These are phyloP conservation scores for Calonectria pseudoturangicola DNA, from an alignment of 2,329 filamentous ascomycete genomes.

Conservation along the genomic window DNA sequence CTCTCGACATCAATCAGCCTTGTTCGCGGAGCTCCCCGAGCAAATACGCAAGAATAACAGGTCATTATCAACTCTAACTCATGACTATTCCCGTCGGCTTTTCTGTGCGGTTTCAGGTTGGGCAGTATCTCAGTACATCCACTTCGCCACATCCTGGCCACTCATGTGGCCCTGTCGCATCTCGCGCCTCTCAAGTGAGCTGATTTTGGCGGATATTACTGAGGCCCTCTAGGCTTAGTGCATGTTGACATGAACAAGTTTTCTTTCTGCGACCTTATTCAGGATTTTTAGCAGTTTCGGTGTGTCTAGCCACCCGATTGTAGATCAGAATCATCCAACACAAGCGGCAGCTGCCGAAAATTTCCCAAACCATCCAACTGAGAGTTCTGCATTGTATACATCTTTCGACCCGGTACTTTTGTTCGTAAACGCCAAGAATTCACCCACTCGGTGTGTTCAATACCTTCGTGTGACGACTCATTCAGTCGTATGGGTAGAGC, in stretches of 20 bases:
- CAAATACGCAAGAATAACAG: background rate
- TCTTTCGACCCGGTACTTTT: too few relatives aligned
- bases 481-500: too few relatives aligned
- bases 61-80: background rate
- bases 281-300: background rate
- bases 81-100: background rate
- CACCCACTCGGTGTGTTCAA: too few relatives aligned
- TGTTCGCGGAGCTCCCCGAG: constrained; percentile 3
- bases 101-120: constrained; percentile 1
- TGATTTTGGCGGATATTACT: background rate
- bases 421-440: too few relatives aligned
- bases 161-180: background rate
- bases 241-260: background rate
- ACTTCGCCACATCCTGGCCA: background rate
- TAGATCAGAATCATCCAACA: background rate
- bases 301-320: background rate
- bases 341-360: background rate
- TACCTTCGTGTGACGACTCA: too few relatives aligned
- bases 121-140: background rate
- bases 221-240: constrained; percentile 18
- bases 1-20: background rate
- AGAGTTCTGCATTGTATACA: too few relatives aligned
- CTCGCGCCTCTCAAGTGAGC: constrained; percentile 3
- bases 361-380: background rate
- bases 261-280: background rate